A percentile compares a stretch with the other conserved stretches of the same genome.
These are phyloP conservation scores for Chrysoporthe cubensis DNA, from an alignment of 2,329 filamentous ascomycete genomes.

Conservation along the genomic window DNA sequence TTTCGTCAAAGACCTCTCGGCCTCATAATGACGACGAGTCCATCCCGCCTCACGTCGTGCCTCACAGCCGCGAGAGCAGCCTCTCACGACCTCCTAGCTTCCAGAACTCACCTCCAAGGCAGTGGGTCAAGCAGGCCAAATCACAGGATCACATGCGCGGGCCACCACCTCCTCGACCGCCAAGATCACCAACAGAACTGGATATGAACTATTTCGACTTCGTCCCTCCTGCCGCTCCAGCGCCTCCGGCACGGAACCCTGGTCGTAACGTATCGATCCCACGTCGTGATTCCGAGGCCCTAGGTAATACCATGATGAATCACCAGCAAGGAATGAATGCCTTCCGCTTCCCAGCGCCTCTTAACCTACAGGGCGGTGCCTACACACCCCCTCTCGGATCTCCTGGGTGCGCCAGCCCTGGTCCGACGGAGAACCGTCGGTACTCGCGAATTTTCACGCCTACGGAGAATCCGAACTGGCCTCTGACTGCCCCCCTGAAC, in stretches of 20 bases:
- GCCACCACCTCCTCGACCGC: slow-evolving; percentile 52
- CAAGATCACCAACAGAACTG: slow-evolving; percentile 49
- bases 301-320: slow-evolving; percentile 42
- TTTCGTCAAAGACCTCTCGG: slow-evolving; percentile 46
- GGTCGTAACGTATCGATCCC: slow-evolving; percentile 53
- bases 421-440: slow-evolving; percentile 34
- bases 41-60: slow-evolving; percentile 25
- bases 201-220: slow-evolving; percentile 33
- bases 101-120: slow-evolving; percentile 40
- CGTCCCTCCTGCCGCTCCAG: slow-evolving; percentile 41
- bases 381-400: slow-evolving; percentile 33
- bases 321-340: slow-evolving; percentile 50
- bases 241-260: slow-evolving; percentile 57
- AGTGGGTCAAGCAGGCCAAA: slow-evolving; percentile 47
- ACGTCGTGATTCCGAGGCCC: slow-evolving; percentile 48
- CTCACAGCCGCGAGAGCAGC: slow-evolving; percentile 30
- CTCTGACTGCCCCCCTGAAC: slow-evolving; percentile 43
- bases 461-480: slow-evolving; percentile 49
- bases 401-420: slow-evolving; percentile 36
- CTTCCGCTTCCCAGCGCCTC: slow-evolving; percentile 51
- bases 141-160: slow-evolving; percentile 56
- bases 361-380: slow-evolving; percentile 36
- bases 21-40: slow-evolving; percentile 25
- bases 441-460: slow-evolving; percentile 47
- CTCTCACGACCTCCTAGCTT: slow-evolving; percentile 34